phyloP scores from a whole-genome alignment of 495 filamentous ascomycete genomes.

The Penicillium robsamsonii region DNA sequence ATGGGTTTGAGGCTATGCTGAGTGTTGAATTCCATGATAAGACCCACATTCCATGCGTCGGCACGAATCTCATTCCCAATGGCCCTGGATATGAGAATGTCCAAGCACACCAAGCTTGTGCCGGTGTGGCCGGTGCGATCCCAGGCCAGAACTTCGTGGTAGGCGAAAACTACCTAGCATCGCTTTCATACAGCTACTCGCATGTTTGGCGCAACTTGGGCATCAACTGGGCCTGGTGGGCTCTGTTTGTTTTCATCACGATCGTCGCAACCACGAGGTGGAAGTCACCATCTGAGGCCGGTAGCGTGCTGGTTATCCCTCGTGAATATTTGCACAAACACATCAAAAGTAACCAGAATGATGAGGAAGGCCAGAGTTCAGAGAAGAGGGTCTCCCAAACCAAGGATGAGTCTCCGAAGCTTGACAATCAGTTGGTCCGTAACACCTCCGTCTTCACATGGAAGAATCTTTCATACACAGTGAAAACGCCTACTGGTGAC shows the following conservation, averaged over 20 bases:
- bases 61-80: conserved; percentile 44
- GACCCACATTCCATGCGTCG: conserved; percentile 44
- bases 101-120: conserved; percentile 47
- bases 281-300: conserved; percentile 32
- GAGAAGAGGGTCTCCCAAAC: conserved; percentile 23
- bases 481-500: conserved; percentile 42
- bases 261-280: conserved; percentile 39
- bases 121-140: conserved; percentile 48
- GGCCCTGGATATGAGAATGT: conserved; percentile 33
- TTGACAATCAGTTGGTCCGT: conserved; percentile 32
- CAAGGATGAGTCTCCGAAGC: conserved; percentile 2
- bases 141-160: conserved; percentile 41
- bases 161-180: conserved; percentile 49
- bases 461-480: conserved; percentile 56
- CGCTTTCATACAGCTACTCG: conserved; percentile 47
- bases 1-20: conserved; percentile 67
- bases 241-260: conserved; percentile 37
- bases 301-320: conserved; percentile 39
- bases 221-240: conserved; percentile 48
- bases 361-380: conserved; percentile 34
- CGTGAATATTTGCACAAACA: conserved; percentile 33
- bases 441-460: conserved; percentile 60
- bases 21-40: conserved; percentile 63
- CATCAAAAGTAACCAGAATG: conserved; percentile 17
- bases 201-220: conserved; percentile 51